Evolutionary conservation across 345 rosid genomes (phyloP), one percentile per base, ranked within the genome.

Genomic region (Sonneratia alba): DNA sequence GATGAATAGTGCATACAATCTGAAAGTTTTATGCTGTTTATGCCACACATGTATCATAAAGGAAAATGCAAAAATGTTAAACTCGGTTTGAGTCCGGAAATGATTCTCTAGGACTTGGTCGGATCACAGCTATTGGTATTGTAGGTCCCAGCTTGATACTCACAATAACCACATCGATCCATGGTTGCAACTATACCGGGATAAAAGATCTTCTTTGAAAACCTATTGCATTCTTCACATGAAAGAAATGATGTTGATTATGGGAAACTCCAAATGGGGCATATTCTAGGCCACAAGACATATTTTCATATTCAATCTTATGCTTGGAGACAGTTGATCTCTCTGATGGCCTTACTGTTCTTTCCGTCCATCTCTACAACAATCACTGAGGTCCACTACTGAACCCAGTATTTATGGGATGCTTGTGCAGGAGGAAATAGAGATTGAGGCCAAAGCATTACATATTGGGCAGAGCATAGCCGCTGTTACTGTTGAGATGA

Each of bases 381-480:
- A 22, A 57, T 57, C 63, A n/a, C n/a, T 22, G 3, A 7, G 12
- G 63, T 53, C 3, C 22, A 4, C 7, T 0, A 53, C 59, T 53
- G 59, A 53, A 18, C 5, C 59, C 24, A 0, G 22, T 71, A 61
- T 68, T 67, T 48, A 57, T 74, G 73, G 32, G 6, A 48, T 68
- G 49, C 36, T 19, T 43, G 55, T 68, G 70, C 84, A 87, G 91
- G 91, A 89, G 76, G 91, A 89, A 82, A 84, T 68, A 68, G 70
- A 68, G 70, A 68, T 68, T 55, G 70, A 68, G 32, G 70, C 55
- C 7, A 85, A 70, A 77, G 75, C 77, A 65, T 70, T 89, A 65
- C 89, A 89, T 34, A 84, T 91, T 8, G 95, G 97, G 37, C 88
- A 89, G 82, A 83, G 86, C 40, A 78, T 89, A 19, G 98, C 80